Conservation (phyloP, 371 early-diverging fungal species). For the Lichtheimia ramosa region DNA sequence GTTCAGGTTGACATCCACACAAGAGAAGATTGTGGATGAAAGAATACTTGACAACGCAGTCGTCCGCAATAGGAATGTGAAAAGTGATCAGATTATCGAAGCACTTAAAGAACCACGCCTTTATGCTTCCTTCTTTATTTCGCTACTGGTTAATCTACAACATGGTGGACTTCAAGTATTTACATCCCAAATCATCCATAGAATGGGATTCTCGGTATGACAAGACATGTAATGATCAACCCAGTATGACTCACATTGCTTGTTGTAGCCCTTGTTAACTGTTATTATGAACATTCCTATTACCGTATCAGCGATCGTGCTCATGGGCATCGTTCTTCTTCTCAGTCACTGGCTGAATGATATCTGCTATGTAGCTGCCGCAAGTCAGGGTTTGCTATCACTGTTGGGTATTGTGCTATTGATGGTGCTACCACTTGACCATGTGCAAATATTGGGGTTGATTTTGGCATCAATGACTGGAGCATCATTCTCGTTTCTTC, state of each 20-base stretch:
- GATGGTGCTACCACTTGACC: conserved; percentile 18
- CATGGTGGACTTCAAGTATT: conserved; percentile 28
- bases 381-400: conserved; percentile 4
- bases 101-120: conserved; percentile 27
- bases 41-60: conserved; percentile 27
- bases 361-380: conserved; percentile 18
- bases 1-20: conserved; percentile 18
- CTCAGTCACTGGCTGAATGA: conserved; percentile 15
- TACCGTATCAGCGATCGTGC: not conserved
- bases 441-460: conserved; percentile 18
- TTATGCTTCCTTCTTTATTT: conserved; percentile 26
- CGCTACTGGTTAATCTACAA: conserved; percentile 20
- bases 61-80: conserved; percentile 21
- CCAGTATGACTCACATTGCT: not conserved
- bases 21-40: conserved; percentile 30
- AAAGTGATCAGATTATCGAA: conserved; percentile 28
- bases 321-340: conserved; percentile 15
- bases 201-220: conserved; percentile 32
- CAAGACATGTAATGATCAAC: too few species aligned
- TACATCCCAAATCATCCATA: conserved; percentile 19
- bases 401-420: conserved; percentile 23
- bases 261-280: conserved; percentile 13
- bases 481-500: conserved; percentile 18
- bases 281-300: conserved; percentile 10
- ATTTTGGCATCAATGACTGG: conserved; percentile 17